Evolutionary conservation across 202 grass and related monocot genomes (phyloP), one percentile per base, ranked within the genome.

Genomic region (Carex arenaria): DNA sequence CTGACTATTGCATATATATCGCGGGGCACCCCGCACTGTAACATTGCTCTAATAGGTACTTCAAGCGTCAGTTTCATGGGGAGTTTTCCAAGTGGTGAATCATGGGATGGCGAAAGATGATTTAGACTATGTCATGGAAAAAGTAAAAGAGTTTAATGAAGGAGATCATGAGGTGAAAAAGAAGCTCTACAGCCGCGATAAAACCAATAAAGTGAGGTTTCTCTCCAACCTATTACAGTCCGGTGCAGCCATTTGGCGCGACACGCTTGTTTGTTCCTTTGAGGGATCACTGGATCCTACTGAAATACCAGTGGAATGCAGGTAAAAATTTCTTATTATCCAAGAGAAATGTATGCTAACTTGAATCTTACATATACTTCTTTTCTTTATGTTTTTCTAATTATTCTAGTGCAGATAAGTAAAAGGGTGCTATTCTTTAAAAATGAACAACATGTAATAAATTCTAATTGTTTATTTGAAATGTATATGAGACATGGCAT

Each of bases 61-160:
- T 2, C 7, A 70, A 70, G 84, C 77, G 3, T 66, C 84, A 22
- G 65, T 22, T 55, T 72, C 65, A 9, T 71, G 68, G 51, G 85
- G 77, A 43, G 59, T 86, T 17, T 86, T 86, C 64, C 77, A 86
- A n/a, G 19, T 80, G 77, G 77, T 80, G 14, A 80, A 80, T 63
- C 77, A 80, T 40, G 55, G 55, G 2, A 7, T 80, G 0, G 3
- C 30, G 4, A 63, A 42, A 20, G 28, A 40, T 61, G 13, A 63
- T 3, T n/a, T 80, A 23, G 28, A 80, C 3, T 7, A 80, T n/a
- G 12, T 67, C 67, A 77, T 92, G 0, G 14, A 75, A 8, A 82
- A 72, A 12, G 76, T 82, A 30, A 47, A 52, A 78, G 69, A 22
- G 11, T 93, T 90, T 79, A 14, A 90, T 78, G 91, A 93, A 75